phyloP scores from a whole-genome alignment of 805 yeast species.

The Lipomyces starkeyi region DNA sequence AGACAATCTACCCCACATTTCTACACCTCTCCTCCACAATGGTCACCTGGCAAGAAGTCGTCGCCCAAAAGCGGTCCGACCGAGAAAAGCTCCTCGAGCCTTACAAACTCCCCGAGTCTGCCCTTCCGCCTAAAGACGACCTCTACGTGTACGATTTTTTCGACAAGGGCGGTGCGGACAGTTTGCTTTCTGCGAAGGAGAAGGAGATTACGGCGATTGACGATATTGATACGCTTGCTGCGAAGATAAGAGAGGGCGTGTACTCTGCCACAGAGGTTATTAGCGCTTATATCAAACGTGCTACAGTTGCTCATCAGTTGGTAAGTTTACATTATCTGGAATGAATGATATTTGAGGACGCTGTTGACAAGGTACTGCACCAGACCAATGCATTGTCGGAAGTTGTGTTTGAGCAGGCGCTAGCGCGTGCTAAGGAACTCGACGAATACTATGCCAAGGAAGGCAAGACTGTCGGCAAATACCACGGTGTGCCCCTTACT shows the following conservation, averaged over 20 bases:
- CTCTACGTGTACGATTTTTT: slow-evolving; percentile 39
- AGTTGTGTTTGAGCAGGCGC: slow-evolving; percentile 62
- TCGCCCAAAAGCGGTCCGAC: slow-evolving; percentile 37
- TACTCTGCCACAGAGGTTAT: slow-evolving; percentile 55
- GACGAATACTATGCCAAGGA: slow-evolving; percentile 55
- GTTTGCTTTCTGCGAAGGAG: slow-evolving; percentile 38
- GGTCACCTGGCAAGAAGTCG: slow-evolving; percentile 39
- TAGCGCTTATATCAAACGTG: slow-evolving; percentile 48
- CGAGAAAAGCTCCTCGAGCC: slow-evolving; percentile 39
- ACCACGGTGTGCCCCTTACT: slow-evolving; percentile 73
- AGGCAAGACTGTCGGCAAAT: slow-evolving; percentile 64
- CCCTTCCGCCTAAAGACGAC: slow-evolving; percentile 37
- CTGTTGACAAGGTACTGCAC: neutral
- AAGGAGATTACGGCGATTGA: slow-evolving; percentile 40
- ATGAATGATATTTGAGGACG: neutral
- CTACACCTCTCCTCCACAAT: slow-evolving; percentile 9
- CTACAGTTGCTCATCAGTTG: slow-evolving; percentile 38
- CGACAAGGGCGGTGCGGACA: slow-evolving; percentile 33
- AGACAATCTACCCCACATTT: neutral
- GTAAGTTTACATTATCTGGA: slow-evolving; percentile 4
- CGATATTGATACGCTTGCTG: slow-evolving; percentile 37
- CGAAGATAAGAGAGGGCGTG: slow-evolving; percentile 42
- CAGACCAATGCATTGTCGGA: slow-evolving; percentile 46
- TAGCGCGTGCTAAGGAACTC: slow-evolving; percentile 58
- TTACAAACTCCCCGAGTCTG: slow-evolving; percentile 35